A percentile compares a stretch with the other conserved stretches of the same genome.
Conservation (phyloP, 495 filamentous ascomycete species). For the Aspergillus homomorphus region DNA sequence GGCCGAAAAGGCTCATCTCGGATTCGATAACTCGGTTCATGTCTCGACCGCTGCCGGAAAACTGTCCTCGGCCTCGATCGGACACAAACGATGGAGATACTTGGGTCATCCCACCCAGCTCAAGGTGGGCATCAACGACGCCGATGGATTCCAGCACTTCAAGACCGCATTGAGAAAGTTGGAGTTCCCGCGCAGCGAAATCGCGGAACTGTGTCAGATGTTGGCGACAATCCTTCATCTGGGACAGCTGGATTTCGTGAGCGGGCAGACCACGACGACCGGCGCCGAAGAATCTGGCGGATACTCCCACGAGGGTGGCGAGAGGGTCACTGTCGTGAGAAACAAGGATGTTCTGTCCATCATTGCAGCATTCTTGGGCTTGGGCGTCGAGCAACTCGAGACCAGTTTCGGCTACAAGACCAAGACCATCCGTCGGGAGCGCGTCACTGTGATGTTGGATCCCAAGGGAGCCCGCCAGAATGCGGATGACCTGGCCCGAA, state of each 20-base stretch:
- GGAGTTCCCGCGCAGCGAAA: conserved; percentile 88
- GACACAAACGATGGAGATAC: conserved; percentile 86
- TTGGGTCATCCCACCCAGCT: conserved; percentile 94
- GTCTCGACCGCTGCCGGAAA: conserved; percentile 42
- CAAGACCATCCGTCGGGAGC: conserved; percentile 89
- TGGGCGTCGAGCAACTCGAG: conserved; percentile 75
- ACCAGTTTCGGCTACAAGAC: conserved; percentile 89
- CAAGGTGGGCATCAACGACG: conserved; percentile 94
- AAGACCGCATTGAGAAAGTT: conserved; percentile 92
- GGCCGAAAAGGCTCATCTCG: conserved; percentile 85
- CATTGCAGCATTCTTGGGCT: conserved; percentile 87
- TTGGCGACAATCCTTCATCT: conserved; percentile 90
- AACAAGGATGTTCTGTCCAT: conserved; percentile 88
- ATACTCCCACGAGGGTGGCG: conserved; percentile 90
- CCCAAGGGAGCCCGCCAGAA: conserved; percentile 84
- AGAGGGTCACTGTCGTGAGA: conserved; percentile 78
- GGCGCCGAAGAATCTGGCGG: conserved; percentile 89
- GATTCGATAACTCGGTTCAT: conserved; percentile 61
- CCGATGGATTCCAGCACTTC: conserved; percentile 94
- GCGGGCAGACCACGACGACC: conserved; percentile 69
- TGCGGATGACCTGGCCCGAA: conserved; percentile 89
- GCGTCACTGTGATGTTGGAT: conserved; percentile 96
- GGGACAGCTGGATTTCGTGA: conserved; percentile 89
- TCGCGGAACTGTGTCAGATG: conserved; percentile 94
- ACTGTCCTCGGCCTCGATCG: conserved; percentile 48